phyloP scores from a whole-genome alignment of 2,329 filamentous ascomycete species.

The Ascochyta fabae region DNA sequence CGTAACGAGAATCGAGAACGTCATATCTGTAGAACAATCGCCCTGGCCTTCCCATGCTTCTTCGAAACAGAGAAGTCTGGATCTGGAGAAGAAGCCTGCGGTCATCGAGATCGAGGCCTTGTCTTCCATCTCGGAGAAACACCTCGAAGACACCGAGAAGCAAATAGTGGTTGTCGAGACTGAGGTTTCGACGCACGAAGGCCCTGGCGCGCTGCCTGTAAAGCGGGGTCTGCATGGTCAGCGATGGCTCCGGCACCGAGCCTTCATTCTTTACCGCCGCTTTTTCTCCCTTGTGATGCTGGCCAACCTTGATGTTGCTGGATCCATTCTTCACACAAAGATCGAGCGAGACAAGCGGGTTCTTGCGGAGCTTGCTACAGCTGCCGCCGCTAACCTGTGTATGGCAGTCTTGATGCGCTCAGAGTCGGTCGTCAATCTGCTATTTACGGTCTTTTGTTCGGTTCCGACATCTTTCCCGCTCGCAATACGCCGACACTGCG shows the following conservation, averaged over 20 bases:
- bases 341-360: slow-evolving; percentile 29
- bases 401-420: slow-evolving; percentile 45
- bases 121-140: slow-evolving; percentile 1
- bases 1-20: background rate
- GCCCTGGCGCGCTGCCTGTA: slow-evolving; percentile 25
- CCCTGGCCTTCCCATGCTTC: background rate
- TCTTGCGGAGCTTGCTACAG: slow-evolving; percentile 42
- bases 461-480: slow-evolving; percentile 42
- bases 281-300: slow-evolving; percentile 41
- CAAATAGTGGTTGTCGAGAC: background rate
- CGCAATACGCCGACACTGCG: slow-evolving; percentile 40
- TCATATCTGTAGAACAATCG: background rate
- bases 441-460: slow-evolving; percentile 46
- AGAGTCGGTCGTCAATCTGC: slow-evolving; percentile 46
- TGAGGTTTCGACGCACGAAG: slow-evolving; percentile 6
- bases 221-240: slow-evolving; percentile 37
- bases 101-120: background rate
- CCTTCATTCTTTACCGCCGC: slow-evolving; percentile 41
- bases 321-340: slow-evolving; percentile 33
- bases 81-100: background rate
- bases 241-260: slow-evolving; percentile 43
- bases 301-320: slow-evolving; percentile 37
- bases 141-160: slow-evolving; percentile 4
- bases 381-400: slow-evolving; percentile 48
- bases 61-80: slow-evolving; percentile 18